A percentile compares a stretch with the other conserved stretches of the same genome.
phyloP scores from a whole-genome alignment of 148 eudicot species.

The Bassia scoparia region DNA sequence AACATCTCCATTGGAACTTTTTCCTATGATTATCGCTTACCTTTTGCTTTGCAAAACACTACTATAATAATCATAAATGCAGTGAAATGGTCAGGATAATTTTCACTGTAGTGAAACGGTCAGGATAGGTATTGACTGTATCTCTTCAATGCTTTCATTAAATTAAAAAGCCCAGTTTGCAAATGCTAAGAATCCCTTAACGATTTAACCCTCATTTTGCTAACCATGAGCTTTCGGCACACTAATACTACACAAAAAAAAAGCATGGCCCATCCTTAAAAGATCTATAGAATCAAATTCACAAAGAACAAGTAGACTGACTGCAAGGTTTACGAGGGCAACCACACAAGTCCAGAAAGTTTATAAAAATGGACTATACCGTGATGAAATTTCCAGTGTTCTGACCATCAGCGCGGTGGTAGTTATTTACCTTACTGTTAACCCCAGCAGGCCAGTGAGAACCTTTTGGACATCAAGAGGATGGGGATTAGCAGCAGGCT shows the following conservation, averaged over 20 bases:
- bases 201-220: not conserved
- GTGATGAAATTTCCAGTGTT: slow-evolving; percentile 88
- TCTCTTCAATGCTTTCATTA: not conserved
- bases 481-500: slow-evolving; percentile 36
- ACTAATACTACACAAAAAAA: not conserved
- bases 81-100: not conserved
- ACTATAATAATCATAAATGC: too few species aligned
- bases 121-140: not conserved
- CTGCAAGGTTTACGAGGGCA: not conserved
- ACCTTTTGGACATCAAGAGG: slow-evolving; percentile 45
- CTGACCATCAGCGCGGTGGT: slow-evolving; percentile 77
- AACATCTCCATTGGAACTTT: too few species aligned
- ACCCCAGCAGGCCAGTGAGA: slow-evolving; percentile 57
- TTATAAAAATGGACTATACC: slow-evolving; percentile 31
- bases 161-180: not conserved
- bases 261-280: not conserved
- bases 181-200: not conserved
- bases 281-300: not conserved
- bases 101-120: not conserved
- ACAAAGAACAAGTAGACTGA: not conserved
- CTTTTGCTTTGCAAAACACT: too few species aligned
- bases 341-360: not conserved
- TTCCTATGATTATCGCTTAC: too few species aligned
- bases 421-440: slow-evolving; percentile 59
- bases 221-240: not conserved